Conservation (phyloP, 441 rosid species). For the Gossypium lobatum region DNA sequence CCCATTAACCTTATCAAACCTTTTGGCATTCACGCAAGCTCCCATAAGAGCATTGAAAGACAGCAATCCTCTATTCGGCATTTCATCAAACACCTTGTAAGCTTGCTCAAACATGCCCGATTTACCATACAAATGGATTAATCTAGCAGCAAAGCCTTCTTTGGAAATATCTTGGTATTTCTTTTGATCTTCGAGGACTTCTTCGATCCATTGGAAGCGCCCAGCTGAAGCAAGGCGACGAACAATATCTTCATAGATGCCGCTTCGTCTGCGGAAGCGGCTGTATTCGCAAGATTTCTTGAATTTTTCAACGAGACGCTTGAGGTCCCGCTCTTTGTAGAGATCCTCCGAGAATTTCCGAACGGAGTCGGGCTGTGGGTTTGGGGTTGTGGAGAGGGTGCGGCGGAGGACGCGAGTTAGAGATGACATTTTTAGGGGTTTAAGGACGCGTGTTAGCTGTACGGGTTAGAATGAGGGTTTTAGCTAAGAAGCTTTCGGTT, state of each 20-base stretch:
- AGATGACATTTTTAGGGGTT: constrained; percentile 24
- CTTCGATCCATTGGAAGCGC: constrained; percentile 32
- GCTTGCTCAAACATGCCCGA: constrained; percentile 58
- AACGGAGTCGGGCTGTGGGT: constrained; percentile 2
- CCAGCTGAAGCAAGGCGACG: constrained; percentile 48
- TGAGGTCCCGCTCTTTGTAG: constrained; percentile 42
- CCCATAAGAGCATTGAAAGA: constrained; percentile 59
- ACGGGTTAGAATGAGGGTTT: not conserved
- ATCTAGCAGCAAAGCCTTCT: constrained; percentile 45
- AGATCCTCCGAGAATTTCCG: constrained; percentile 10
- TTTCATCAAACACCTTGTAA: constrained; percentile 64
- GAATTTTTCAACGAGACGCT: constrained; percentile 48
- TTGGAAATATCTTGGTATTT: constrained; percentile 40
- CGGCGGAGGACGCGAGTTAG: constrained; percentile 31
- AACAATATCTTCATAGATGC: constrained; percentile 34
- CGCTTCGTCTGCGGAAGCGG: constrained; percentile 34
- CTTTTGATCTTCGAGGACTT: constrained; percentile 39
- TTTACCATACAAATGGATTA: constrained; percentile 36
- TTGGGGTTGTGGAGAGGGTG: constrained; percentile 19
- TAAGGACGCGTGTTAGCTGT: not conserved
- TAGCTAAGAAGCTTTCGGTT: not conserved
- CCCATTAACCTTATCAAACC: constrained; percentile 36
- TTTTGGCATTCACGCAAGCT: constrained; percentile 48
- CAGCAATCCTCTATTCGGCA: constrained; percentile 40
- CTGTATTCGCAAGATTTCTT: constrained; percentile 31